Evolutionary conservation across 148 eudicot genomes (phyloP).

Genomic region (Vaccinium macrocarpon): DNA sequence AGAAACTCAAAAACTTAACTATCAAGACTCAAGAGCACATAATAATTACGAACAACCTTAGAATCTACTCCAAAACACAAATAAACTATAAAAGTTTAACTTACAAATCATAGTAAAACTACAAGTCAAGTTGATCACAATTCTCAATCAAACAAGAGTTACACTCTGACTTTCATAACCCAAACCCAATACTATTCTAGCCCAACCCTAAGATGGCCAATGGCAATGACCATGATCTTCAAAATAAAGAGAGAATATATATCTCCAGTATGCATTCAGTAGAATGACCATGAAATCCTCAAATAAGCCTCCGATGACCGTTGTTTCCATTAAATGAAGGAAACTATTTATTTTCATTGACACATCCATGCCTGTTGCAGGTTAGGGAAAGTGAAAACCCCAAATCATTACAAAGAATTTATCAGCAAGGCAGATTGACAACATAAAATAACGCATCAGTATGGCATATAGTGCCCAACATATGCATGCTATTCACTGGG

Average conservation of each 20-base stretch:
- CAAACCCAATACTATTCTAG: not conserved
- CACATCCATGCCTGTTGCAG: not conserved
- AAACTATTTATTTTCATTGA: not conserved
- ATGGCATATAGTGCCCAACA: not conserved
- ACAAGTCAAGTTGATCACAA: not conserved
- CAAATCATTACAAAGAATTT: not conserved
- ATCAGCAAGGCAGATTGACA: not conserved
- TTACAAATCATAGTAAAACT: not conserved
- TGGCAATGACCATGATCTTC: not conserved
- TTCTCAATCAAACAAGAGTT: not conserved
- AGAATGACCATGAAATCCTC: not conserved
- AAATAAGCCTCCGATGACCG: not conserved
- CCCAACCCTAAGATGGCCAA: not conserved
- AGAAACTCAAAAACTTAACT: not conserved
- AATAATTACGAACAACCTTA: not conserved
- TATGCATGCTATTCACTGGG: not conserved
- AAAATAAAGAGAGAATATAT: not conserved
- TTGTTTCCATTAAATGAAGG: not conserved
- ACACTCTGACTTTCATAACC: not conserved
- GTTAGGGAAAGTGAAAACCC: not conserved
- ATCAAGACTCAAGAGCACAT: not conserved
- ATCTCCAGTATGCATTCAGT: not conserved
- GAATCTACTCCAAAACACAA: not conserved
- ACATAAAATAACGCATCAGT: not conserved
- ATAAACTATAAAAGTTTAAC: not conserved